Evolutionary conservation across 1,284 basidiomycete species (phyloP), one percentile per base, ranked within the genome.

Genomic region (Melampsora americana): DNA sequence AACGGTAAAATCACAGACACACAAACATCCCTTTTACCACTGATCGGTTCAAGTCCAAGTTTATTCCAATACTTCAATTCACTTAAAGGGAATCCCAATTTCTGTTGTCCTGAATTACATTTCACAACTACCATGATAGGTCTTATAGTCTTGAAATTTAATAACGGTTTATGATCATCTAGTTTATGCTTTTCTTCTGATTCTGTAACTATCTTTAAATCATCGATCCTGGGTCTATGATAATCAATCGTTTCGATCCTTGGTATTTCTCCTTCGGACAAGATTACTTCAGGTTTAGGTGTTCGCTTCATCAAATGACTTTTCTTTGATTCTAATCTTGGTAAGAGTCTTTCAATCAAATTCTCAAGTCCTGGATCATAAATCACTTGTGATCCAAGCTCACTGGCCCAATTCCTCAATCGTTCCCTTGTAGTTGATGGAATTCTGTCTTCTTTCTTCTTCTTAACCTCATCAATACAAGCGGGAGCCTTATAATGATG

Each of bases 351-450:
- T 42, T 66, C 62, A 1, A 73, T 48, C 20, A 73, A 44, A 32
- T 32, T 23, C 18, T 73, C 70, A 23, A 73, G 20, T 42, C 65
- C 50, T 16, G 62, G 70, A 50, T 73, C 70, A 59, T 73, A 62
- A n/a, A 50, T 61, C 9, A 66, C 60, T 59, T 73, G 70, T 30
- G 28, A 9, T 42, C 44, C 70, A 30, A 73, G 62, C 44, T 66
- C 60, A 59, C 46, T 65, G 12, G 64, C 70, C 70, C 62, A 73
- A 56, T 73, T 53, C 48, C 64, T 73, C 62, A 73, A 35, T 39
- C 64, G 62, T 44, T 66, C 64, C 46, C 35, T 50, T 16, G 23
- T 42, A 0, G 11, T 20, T 16, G 65, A 66, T 46, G 30, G 9
- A 20, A 48, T 35, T 2, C 23, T 23, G 3, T 42, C 42, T 46